Evolutionary conservation across 1,139 yeast genomes (phyloP).

Genomic region (Blastobotrys petasosporus): DNA sequence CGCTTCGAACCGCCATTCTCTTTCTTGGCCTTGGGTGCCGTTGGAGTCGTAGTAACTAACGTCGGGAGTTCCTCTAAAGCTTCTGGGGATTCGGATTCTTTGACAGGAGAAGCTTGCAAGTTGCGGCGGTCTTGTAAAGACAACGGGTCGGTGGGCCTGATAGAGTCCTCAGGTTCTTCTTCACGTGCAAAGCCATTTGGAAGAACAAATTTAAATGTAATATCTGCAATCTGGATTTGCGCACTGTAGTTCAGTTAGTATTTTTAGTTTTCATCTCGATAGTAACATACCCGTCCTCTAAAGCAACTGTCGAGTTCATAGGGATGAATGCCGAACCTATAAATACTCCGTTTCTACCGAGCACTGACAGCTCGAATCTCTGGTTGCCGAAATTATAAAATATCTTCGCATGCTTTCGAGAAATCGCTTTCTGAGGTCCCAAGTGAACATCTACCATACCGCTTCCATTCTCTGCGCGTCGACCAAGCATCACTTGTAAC

Average conservation of each 20-base stretch:
- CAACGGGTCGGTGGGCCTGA: neutral
- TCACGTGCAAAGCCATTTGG: constrained; percentile 38
- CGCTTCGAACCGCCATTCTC: constrained; percentile 2
- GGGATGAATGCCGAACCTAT: constrained; percentile 86
- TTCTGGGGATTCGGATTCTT: neutral
- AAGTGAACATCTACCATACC: constrained; percentile 84
- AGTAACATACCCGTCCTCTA: constrained; percentile 45
- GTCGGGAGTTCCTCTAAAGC: constrained; percentile 2
- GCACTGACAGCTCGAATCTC: constrained; percentile 78
- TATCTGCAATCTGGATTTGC: constrained; percentile 87
- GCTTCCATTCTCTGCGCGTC: constrained; percentile 67
- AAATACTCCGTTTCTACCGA: constrained; percentile 95
- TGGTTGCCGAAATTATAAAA: constrained; percentile 95
- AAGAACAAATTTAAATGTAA: constrained; percentile 76
- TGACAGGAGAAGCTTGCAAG: neutral
- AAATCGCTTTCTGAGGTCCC: constrained; percentile 85
- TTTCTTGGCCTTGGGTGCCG: neutral
- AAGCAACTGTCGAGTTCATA: constrained; percentile 82
- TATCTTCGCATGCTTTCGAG: constrained; percentile 88
- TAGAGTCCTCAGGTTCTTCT: neutral
- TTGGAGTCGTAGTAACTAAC: neutral
- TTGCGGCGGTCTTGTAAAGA: neutral
- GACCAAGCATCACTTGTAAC: constrained; percentile 83
- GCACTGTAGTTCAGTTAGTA: constrained; percentile 40
- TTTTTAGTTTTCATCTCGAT: neutral